These are phyloP conservation scores for Beauveria sp. DNA, from an alignment of 2,329 filamentous ascomycete species.

Conservation along the genomic window DNA sequence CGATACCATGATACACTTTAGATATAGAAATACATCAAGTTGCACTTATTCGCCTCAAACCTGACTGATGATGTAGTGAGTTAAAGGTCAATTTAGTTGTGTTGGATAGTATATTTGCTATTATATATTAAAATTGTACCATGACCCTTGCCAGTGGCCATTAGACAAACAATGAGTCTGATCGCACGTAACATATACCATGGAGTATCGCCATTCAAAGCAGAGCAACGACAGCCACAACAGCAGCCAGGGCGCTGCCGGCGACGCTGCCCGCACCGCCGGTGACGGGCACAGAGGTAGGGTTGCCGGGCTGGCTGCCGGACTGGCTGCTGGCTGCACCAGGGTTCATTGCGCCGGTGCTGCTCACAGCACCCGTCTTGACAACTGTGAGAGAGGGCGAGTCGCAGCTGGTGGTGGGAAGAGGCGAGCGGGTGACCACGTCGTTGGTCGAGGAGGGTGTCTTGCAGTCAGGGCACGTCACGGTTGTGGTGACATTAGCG, in stretches of 20 bases:
- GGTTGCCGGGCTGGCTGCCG: neutral
- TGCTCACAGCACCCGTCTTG: neutral
- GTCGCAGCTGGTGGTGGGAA: slow-evolving; percentile 11
- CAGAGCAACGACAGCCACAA: neutral
- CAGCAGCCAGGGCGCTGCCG: neutral
- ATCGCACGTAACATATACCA: neutral
- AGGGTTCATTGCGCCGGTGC: slow-evolving; percentile 13
- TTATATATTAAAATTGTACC: neutral
- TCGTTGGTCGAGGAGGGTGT: slow-evolving; percentile 11
- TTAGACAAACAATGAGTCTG: neutral
- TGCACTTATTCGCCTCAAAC: neutral
- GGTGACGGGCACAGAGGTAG: neutral
- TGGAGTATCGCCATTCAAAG: neutral
- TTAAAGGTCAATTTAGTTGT: no score
- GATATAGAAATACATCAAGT: neutral
- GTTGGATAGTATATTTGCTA: neutral
- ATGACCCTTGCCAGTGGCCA: neutral
- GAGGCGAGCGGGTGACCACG: slow-evolving; percentile 12
- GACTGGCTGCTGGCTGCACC: neutral
- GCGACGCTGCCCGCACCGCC: neutral
- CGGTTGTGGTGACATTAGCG: neutral
- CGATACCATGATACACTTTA: neutral
- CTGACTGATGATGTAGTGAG: no score
- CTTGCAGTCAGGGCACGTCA: slow-evolving; percentile 11
- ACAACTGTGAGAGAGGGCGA: slow-evolving; percentile 10